A percentile compares a stretch with the other conserved stretches of the same genome.
Evolutionary conservation across 2,329 filamentous ascomycete species (phyloP).

Genomic region (Mycosphaerella sp.): DNA sequence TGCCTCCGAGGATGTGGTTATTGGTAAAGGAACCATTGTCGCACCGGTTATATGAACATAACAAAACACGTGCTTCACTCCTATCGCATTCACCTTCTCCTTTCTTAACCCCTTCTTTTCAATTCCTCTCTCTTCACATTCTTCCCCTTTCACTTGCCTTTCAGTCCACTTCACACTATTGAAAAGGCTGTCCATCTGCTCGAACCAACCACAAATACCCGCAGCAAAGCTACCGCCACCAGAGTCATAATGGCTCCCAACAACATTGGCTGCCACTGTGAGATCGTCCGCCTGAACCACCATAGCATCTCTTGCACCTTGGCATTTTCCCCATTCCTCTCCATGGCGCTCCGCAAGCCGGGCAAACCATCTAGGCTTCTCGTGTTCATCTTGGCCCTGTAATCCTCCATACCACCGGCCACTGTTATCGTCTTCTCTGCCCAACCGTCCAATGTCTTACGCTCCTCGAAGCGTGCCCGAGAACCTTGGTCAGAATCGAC

Average conservation of each 20-base stretch:
- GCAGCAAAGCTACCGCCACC: neutral
- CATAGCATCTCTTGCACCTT: slow-evolving; percentile 38
- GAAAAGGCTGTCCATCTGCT: no score
- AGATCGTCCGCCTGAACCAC: slow-evolving; percentile 8
- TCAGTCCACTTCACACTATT: no score
- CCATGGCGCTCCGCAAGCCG: slow-evolving; percentile 50
- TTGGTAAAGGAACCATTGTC: no score
- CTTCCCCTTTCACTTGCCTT: no score
- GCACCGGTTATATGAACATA: no score
- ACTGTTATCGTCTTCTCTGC: slow-evolving; percentile 45
- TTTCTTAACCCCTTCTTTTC: no score
- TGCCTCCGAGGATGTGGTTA: no score
- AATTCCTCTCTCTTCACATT: no score
- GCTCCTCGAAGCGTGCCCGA: slow-evolving; percentile 43
- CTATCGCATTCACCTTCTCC: no score
- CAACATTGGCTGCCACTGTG: slow-evolving; percentile 25
- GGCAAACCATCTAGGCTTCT: slow-evolving; percentile 54
- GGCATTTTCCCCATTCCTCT: slow-evolving; percentile 45
- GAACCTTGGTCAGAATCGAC: slow-evolving; percentile 21
- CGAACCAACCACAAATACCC: neutral
- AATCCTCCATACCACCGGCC: slow-evolving; percentile 45
- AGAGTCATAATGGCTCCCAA: slow-evolving; percentile 20
- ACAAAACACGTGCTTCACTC: no score
- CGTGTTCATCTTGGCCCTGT: slow-evolving; percentile 52
- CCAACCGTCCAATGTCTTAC: slow-evolving; percentile 52